Conservation (phyloP, 352 stramenopile species). For the Globisporangium nunn region DNA sequence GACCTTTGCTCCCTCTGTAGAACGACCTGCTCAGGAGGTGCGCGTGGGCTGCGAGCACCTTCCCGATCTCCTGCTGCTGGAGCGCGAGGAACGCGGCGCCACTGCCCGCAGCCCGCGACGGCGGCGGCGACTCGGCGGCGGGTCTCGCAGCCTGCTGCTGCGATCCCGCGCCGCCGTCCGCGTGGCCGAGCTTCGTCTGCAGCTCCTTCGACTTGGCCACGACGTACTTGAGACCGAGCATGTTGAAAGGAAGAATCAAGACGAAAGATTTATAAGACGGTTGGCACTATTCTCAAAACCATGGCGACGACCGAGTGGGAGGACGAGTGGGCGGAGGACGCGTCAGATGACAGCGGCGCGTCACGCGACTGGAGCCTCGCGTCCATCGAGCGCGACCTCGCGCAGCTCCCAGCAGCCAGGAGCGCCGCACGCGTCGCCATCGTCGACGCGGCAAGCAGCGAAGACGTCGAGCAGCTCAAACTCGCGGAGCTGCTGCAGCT, state of each 20-base stretch:
- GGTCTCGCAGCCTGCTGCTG: background rate
- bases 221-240: slow-evolving; percentile 68
- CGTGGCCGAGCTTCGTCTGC: slow-evolving; percentile 31
- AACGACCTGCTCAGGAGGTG: slow-evolving; percentile 39
- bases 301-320: slow-evolving; percentile 3
- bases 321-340: slow-evolving; percentile 46
- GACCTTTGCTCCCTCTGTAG: no score
- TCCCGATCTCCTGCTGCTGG: slow-evolving; percentile 26
- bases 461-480: background rate
- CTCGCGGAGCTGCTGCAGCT: slow-evolving; percentile 9
- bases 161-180: background rate
- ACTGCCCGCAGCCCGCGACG: background rate
- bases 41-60: slow-evolving; percentile 28
- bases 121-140: background rate
- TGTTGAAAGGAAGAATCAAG: slow-evolving; percentile 7
- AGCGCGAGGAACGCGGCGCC: slow-evolving; percentile 27
- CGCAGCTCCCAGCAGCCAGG: background rate
- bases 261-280: background rate
- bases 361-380: slow-evolving; percentile 4
- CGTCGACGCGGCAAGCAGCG: background rate
- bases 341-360: no score
- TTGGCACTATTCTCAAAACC: background rate
- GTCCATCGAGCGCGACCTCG: slow-evolving; percentile 8
- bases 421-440: background rate
- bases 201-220: slow-evolving; percentile 73